Percentiles rank a stretch among this genome's conserved stretches.
Conservation (phyloP, 805 yeast genomes). For the Saccharomycopsis capsularis region DNA sequence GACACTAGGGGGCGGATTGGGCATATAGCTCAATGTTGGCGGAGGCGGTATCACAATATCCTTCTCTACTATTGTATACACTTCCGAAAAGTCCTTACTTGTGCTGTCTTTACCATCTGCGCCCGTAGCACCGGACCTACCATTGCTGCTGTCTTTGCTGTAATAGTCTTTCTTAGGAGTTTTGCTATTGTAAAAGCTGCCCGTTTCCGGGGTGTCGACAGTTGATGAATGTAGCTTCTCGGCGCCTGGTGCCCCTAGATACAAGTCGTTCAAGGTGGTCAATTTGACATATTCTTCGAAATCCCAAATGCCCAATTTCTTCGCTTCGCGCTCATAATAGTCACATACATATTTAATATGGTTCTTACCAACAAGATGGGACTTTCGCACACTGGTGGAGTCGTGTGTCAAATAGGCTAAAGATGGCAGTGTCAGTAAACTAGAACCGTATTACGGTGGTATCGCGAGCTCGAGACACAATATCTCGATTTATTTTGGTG, state of each 20-base stretch:
- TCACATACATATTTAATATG: conserved; percentile 67
- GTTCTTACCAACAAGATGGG: conserved; percentile 71
- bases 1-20: conserved; percentile 21
- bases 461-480: too few species aligned
- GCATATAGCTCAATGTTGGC: conserved; percentile 15
- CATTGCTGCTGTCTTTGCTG: neutral
- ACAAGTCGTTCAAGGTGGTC: conserved; percentile 32
- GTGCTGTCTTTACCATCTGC: neutral
- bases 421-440: conserved; percentile 11
- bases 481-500: too few species aligned
- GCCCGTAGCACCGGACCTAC: neutral
- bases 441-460: too few species aligned
- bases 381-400: conserved; percentile 75
- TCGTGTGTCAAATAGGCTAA: conserved; percentile 74
- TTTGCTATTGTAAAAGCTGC: neutral
- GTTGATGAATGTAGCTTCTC: neutral
- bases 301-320: conserved; percentile 22
- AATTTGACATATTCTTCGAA: conserved; percentile 31
- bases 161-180: neutral
- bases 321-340: conserved; percentile 49
- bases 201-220: neutral
- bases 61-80: neutral
- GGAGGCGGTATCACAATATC: conserved; percentile 14
- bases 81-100: neutral
- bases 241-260: conserved; percentile 19